phyloP scores from a whole-genome alignment of 108 stramenopile genomes.

The Cyclotella atomus region DNA sequence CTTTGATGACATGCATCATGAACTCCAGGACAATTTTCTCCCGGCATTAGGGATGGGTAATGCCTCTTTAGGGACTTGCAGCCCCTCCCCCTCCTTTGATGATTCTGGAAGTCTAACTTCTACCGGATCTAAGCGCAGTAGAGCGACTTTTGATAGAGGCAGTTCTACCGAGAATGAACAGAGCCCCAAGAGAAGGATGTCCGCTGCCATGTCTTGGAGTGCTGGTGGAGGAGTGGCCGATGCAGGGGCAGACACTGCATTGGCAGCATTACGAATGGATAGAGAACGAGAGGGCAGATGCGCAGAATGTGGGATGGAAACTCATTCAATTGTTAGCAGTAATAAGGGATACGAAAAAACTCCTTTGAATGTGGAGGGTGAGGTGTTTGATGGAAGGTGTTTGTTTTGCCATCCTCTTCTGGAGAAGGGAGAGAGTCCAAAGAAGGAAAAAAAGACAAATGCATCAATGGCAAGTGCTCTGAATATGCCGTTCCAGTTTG shows the following conservation, averaged over 20 bases:
- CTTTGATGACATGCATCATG: too few species aligned
- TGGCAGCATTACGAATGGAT: constrained; percentile 8
- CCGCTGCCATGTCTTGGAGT: too few species aligned
- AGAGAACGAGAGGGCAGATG: constrained; percentile 54
- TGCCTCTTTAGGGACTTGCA: constrained; percentile 25
- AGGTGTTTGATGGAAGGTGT: constrained; percentile 40
- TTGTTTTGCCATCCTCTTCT: constrained; percentile 44
- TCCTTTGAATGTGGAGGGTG: constrained; percentile 42
- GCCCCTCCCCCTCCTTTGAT: constrained; percentile 9
- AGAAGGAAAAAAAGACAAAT: neutral
- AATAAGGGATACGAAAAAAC: constrained; percentile 18
- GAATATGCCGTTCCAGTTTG: neutral
- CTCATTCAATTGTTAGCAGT: constrained; percentile 23
- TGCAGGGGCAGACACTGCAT: neutral
- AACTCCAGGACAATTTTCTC: too few species aligned
- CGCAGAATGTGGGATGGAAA: constrained; percentile 53
- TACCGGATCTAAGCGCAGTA: constrained; percentile 21
- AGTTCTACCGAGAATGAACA: constrained; percentile 10
- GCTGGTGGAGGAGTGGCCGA: too few species aligned
- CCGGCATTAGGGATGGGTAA: neutral
- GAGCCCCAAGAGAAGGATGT: neutral
- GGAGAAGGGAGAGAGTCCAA: constrained; percentile 4
- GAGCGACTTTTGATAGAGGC: constrained; percentile 5
- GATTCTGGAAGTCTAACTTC: constrained; percentile 6
- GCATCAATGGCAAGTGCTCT: neutral